Evolutionary conservation across 1,284 basidiomycete species (phyloP).

Genomic region (Lignosus rhinocerotis): DNA sequence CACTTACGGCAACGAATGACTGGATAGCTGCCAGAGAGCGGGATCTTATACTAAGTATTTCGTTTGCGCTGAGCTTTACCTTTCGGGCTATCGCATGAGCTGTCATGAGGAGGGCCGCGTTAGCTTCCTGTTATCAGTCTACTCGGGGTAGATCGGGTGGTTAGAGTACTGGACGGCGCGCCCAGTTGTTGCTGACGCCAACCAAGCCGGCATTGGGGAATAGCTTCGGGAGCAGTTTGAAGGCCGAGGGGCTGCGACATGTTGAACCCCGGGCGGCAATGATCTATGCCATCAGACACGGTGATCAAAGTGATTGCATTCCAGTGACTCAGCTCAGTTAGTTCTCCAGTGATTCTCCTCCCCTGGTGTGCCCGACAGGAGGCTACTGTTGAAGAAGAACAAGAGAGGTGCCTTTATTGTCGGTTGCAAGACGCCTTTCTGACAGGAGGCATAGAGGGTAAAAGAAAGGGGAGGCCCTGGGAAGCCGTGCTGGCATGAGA

Average conservation of each 20-base stretch:
- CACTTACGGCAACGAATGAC: background rate
- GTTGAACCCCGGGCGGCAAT: conserved; percentile 18
- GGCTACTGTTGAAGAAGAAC: too few species aligned
- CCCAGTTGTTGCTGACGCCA: too few species aligned
- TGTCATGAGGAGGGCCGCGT: too few species aligned
- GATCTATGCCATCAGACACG: conserved; percentile 5
- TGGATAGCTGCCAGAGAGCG: too few species aligned
- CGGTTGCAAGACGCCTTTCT: background rate
- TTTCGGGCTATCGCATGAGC: too few species aligned
- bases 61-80: too few species aligned
- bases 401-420: background rate
- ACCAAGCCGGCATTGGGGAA: background rate
- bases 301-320: background rate
- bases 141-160: too few species aligned
- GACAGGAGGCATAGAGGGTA: background rate
- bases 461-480: background rate
- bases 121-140: too few species aligned
- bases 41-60: background rate
- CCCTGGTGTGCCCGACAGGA: background rate
- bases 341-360: background rate
- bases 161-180: too few species aligned
- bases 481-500: conserved; percentile 11
- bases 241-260: conserved; percentile 11
- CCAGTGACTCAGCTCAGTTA: background rate
- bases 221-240: conserved; percentile 10